Evolutionary conservation across 176 grass and related monocot genomes (phyloP), one percentile per base, ranked within the genome.

Genomic region (Musa schizocarpa): DNA sequence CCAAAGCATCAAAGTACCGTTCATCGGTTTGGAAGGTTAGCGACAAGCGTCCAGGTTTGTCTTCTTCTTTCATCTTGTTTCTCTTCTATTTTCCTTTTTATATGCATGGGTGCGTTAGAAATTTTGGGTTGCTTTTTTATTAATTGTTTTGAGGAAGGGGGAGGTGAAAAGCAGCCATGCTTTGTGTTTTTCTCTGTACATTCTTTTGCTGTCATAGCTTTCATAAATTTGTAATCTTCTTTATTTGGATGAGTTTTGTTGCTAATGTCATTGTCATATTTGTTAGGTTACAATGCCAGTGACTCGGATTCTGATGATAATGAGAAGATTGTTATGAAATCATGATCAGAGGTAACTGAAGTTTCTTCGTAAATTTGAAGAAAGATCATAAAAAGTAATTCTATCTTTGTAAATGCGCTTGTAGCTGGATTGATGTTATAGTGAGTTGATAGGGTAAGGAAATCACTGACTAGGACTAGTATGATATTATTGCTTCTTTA

Each of bases 271-370:
- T 61, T 20, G 19, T 61, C 57, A 77, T 80, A 50, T 81, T 70
- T 77, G 78, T 52, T 75, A 97, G 94, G 90, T 34, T 97, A 91
- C 75, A 93, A 89, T 91, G 90, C 89, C 76, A 93, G 94, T 76
- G 94, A 97, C 77, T 97, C 94, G n/a, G 90, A 89, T 80, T 86
- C 90, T 48, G 94, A 91, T 81, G 83, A 91, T 79, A 78, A 84
- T 72, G 80, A 73, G 52, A 88, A 83, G 71, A 83, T 81, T 83
- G 79, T 57, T 65, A 50, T 50, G 70, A 97, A 97, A 79, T 81
- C 63, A 82, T 90, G 58, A 82, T 79, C 25, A 55, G 13, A 24
- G 34, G 43, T 51, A 0, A 52, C 34, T 43, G 34, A 43, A 43
- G 34, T 4, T 43, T 43, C 34, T 43, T 43, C 34, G 10, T 10